Evolutionary conservation across 1,139 yeast genomes (phyloP), one percentile per base, ranked within the genome.

Genomic region (Scheffersomyces segobiensis): DNA sequence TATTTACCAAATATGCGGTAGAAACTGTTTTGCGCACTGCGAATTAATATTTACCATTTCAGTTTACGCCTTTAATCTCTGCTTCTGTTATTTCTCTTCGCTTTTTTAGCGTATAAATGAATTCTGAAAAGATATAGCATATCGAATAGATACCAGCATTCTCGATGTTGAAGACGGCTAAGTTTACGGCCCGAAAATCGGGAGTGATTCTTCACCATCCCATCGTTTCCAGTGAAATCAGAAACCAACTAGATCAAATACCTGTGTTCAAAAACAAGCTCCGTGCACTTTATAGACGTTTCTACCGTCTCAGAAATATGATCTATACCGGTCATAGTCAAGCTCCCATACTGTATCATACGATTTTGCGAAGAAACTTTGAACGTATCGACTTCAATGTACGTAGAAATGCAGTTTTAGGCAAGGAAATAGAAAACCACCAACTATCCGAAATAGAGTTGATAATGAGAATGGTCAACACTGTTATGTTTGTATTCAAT

Each of bases 401-500:
- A 3, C 62, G 68, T 18, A 62, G 75, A 39, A 47, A 46, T 1
- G 54, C 52, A 21, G 39, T 68, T 7, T 51, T 69, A 5, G 19
- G 60, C 19, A 54, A 53, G 20, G 57, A 57, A 48, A 53, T 51
- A 17, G 47, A 39, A 3, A 47, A 20, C 2, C 26, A 21, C 17
- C 17, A 10, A 5, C n/a, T 65, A 3, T 22, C 50, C 10, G 56
- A 60, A 10, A 52, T 52, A 0, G 72, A 74, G 46, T 46, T 75
- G 14, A 58, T 69, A 3, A 55, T 61, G 20, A 60, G 84, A 21
- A 53, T 76, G 46, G 58, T 70, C 39, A 78, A 77, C 59, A 76
- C 83, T 2, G 63, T 75, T 46, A 74, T 70, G 20, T 80, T 80
- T 65, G 76, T 79, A 3, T 75, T 73, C 63, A 80, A 80, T 61